Evolutionary conservation across 192 early-diverging fungal species (phyloP).

Genomic region (Coemansia sp.): DNA sequence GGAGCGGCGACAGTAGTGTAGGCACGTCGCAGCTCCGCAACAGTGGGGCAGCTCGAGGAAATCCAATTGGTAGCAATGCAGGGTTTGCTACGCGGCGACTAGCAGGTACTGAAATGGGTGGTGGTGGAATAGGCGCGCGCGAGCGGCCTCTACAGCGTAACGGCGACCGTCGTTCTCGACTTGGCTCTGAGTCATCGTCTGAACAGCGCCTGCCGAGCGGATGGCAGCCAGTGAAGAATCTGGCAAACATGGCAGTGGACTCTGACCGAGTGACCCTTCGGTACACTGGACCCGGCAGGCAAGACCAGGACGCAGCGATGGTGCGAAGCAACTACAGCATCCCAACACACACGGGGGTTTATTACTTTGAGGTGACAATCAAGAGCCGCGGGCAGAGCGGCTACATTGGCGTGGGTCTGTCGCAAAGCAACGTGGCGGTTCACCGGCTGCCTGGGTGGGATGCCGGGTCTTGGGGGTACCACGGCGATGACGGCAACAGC

Average conservation of each 20-base stretch:
- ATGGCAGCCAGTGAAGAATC: constrained; percentile 28
- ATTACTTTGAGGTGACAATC: constrained; percentile 90
- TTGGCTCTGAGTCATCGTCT: not conserved
- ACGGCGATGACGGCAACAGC: constrained; percentile 92
- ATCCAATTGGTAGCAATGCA: not conserved
- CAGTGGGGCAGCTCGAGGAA: constrained; percentile 5
- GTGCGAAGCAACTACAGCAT: constrained; percentile 82
- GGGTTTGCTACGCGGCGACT: not conserved
- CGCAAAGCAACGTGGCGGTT: constrained; percentile 57
- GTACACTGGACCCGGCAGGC: constrained; percentile 64
- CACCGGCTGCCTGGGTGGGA: constrained; percentile 93
- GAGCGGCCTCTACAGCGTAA: not conserved
- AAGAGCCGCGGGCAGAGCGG: constrained; percentile 88
- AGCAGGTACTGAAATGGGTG: not conserved
- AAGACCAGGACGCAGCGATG: constrained; percentile 81
- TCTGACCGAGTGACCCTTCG: constrained; percentile 37
- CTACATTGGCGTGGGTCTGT: constrained; percentile 93
- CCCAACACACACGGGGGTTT: constrained; percentile 84
- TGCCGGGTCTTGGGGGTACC: constrained; percentile 90
- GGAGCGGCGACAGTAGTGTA: not conserved
- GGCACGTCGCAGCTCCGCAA: constrained; percentile 3
- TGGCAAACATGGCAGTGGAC: constrained; percentile 30
- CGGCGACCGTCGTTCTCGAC: not conserved
- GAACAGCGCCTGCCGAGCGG: constrained; percentile 28
- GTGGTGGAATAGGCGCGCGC: not conserved